Evolutionary conservation across 2,329 filamentous ascomycete genomes (phyloP), one percentile per base, ranked within the genome.

Genomic region (Alternaria sp.): DNA sequence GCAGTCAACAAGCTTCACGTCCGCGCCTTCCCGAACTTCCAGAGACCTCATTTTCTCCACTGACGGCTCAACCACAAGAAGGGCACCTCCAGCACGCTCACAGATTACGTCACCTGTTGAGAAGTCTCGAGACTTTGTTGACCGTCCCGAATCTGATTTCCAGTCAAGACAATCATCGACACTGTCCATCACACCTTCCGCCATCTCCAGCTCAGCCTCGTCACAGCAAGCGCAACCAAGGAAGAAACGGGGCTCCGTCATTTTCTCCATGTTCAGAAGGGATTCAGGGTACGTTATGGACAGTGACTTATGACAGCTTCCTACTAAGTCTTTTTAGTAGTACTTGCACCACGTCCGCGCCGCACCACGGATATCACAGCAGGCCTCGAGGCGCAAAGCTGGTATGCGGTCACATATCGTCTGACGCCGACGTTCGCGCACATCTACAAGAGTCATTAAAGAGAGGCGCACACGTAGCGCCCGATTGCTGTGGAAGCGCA

Each of bases 401-500:
- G 15, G 72, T 70, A 43, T 79, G 76, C 61, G 75, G 77, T 23
- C 76, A 78, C 54, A 67, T 69, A 6, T 67, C 75, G 12, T 77
- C 75, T 40, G 67, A 73, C 32, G 67, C 66, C 30, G 73, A 68
- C 6, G 68, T 77, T 30, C 66, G 71, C 30, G 65, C 72, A 28
- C 75, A 77, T 28, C 76, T 83, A 55, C 76, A 80, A 54, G 74
- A 79, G 28, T 77, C 80, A 25, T 63, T 76, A 32, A 65, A 72
- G 17, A 70, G 60, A n/a, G 77, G 76, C 52, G 68, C 73, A 47
- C 69, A 71, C 12, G 55, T 67, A 9, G 68, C 77, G 10, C 82
- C 82, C 0, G 77, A 71, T 57, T 83, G 81, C 63, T 83, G 82
- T 64, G 79, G 78, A 13, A 75, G 70, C 13, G 77, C 78, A 3